A percentile compares a stretch with the other conserved stretches of the same genome.
These are phyloP conservation scores for Sarocladium kiliense DNA, from an alignment of 2,329 filamentous ascomycete species.

Conservation along the genomic window DNA sequence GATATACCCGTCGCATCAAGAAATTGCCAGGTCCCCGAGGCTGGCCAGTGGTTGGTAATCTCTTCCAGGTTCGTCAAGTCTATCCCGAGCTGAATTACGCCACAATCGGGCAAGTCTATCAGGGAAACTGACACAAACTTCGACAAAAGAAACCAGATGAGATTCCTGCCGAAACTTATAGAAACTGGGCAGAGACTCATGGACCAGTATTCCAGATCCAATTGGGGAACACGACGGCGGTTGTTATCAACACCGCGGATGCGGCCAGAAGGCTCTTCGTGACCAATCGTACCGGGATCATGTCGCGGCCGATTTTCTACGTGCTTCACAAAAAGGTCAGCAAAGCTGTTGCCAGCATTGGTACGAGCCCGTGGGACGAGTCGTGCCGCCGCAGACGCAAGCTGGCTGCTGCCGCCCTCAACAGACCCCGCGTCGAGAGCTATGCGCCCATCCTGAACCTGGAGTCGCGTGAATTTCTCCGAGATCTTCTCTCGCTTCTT, in stretches of 20 bases:
- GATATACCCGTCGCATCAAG: slow-evolving; percentile 8
- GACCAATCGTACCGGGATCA: slow-evolving; percentile 59
- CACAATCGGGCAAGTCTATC: too few species aligned
- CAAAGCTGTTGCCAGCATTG: slow-evolving; percentile 38
- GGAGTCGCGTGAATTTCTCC: slow-evolving; percentile 52
- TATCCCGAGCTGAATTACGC: background rate
- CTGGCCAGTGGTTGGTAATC: slow-evolving; percentile 13
- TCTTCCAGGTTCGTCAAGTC: slow-evolving; percentile 1
- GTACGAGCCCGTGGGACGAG: slow-evolving; percentile 65
- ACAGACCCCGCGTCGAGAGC: slow-evolving; percentile 58
- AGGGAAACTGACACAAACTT: too few species aligned
- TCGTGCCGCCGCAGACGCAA: slow-evolving; percentile 61
- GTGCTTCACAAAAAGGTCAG: slow-evolving; percentile 54
- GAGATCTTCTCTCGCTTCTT: slow-evolving; percentile 38
- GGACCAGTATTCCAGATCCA: slow-evolving; percentile 28
- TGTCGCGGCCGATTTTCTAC: slow-evolving; percentile 62
- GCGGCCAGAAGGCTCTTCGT: slow-evolving; percentile 62
- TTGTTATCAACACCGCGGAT: slow-evolving; percentile 63
- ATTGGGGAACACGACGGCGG: slow-evolving; percentile 46
- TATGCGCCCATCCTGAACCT: slow-evolving; percentile 66
- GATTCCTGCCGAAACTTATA: slow-evolving; percentile 19
- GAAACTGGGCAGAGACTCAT: slow-evolving; percentile 22
- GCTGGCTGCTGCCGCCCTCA: slow-evolving; percentile 61
- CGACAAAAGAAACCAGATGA: slow-evolving; percentile 3
- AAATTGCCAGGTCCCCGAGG: slow-evolving; percentile 13